These are phyloP conservation scores for Xylariaceae sp. DNA, from an alignment of 2,329 filamentous ascomycete genomes.

Conservation along the genomic window DNA sequence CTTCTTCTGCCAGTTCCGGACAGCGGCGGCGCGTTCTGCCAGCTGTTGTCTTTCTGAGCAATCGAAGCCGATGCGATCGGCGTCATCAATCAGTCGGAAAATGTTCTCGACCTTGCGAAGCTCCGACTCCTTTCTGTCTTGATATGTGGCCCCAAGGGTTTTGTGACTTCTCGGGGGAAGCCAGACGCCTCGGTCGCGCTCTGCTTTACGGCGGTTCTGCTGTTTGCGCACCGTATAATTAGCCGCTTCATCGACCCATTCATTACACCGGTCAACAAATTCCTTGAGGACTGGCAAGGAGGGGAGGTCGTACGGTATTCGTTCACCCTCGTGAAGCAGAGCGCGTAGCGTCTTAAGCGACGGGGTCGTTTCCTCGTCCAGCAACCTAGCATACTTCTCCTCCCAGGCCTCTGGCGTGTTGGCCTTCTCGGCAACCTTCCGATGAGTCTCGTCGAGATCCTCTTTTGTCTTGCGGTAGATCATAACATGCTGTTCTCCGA, in stretches of 20 bases:
- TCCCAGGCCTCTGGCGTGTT: conserved; percentile 82
- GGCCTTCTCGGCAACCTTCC: conserved; percentile 81
- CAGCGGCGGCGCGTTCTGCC: conserved; percentile 77
- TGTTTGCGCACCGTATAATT: conserved; percentile 96
- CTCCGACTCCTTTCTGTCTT: conserved; percentile 80
- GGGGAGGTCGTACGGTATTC: conserved; percentile 83
- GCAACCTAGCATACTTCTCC: conserved; percentile 77
- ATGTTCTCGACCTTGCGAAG: conserved; percentile 86
- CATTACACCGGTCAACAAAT: conserved; percentile 94
- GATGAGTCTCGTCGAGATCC: conserved; percentile 58
- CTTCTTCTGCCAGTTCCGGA: conserved; percentile 76
- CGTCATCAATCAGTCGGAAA: conserved; percentile 73
- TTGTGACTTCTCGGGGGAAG: conserved; percentile 72
- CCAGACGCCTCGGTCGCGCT: too few relatives aligned
- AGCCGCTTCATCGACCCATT: conserved; percentile 95
- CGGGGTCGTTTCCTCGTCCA: conserved; percentile 79
- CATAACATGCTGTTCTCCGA: conserved; percentile 65
- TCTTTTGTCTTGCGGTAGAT: conserved; percentile 73
- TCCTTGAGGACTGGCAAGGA: conserved; percentile 75
- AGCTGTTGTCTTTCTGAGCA: conserved; percentile 84
- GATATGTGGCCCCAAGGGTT: conserved; percentile 49
- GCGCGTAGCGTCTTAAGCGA: conserved; percentile 80
- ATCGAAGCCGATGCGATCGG: conserved; percentile 85
- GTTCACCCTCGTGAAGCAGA: conserved; percentile 87
- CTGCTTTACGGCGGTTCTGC: conserved; percentile 92